Evolutionary conservation across 345 rosid genomes (phyloP), one percentile per base, ranked within the genome.

Genomic region (Gossypium stocksii): DNA sequence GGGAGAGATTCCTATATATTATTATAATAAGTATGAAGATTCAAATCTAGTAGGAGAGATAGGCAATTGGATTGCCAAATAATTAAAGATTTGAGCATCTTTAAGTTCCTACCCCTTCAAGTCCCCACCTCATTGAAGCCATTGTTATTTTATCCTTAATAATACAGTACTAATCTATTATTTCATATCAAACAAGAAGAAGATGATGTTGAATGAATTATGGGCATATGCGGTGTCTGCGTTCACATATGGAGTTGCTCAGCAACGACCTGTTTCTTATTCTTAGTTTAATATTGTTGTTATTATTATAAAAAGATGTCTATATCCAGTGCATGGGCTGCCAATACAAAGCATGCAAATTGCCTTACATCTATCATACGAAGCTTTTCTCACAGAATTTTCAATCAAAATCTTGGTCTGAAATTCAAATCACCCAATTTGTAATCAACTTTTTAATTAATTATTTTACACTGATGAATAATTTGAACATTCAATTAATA

Each of bases 231-330:
- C 74, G 27, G 1, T 16, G 25, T 23, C 29, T 63, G 34, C 58
- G 29, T 49, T 66, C 41, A 62, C 16, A 41, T 34, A 57, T 59
- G 72, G 78, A 81, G 79, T 77, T 77, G 77, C 70, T 73, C 11
- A 48, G 78, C 80, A 84, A 80, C 80, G 65, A 38, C 66, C 70
- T 52, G 12, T n/a, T 74, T 49, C 58, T 16, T 43, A 56, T 22
- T 66, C 41, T 34, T 34, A 4, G 41, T 34, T 34, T 34, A 34
- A 34, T 34, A 11, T 44, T 13, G 2, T 22, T 25, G 25, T 23
- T 68, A 49, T 25, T 46, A 25, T 14, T 69, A 12, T 22, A 4
- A 51, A 43, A 51, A 15, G 43, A 20, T 22, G 15, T 59, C 49
- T 46, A 38, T 48, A 59, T 73, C 57, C 13, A 68, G 66, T 79